Evolutionary conservation across 2,329 filamentous ascomycete genomes (phyloP).

Genomic region (Microcyclospora tardicrescens): DNA sequence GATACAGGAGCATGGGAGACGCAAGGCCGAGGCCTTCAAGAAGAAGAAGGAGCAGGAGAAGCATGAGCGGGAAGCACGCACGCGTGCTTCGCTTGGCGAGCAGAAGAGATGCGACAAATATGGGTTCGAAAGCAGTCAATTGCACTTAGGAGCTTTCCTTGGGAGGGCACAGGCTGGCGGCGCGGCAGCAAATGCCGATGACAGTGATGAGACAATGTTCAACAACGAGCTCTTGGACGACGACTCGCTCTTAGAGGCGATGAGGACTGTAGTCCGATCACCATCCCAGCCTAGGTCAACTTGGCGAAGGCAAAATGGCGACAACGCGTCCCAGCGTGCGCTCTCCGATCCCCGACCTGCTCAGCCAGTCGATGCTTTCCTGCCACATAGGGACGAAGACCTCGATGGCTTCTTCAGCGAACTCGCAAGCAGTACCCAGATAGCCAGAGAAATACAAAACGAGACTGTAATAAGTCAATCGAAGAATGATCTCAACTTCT

Average conservation of each 20-base stretch:
- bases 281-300: not conserved
- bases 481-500: slow-evolving; percentile 7
- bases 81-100: slow-evolving; percentile 13
- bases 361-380: not conserved
- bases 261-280: slow-evolving; percentile 5
- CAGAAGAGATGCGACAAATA: slow-evolving; percentile 22
- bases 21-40: slow-evolving; percentile 17
- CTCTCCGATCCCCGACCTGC: too few species aligned
- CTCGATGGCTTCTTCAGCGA: slow-evolving; percentile 22
- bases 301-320: not conserved
- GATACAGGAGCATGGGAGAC: slow-evolving; percentile 22
- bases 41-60: slow-evolving; percentile 18
- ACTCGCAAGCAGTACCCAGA: slow-evolving; percentile 34
- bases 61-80: slow-evolving; percentile 6
- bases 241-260: slow-evolving; percentile 16
- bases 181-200: not conserved
- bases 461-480: not conserved
- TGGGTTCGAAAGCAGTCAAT: slow-evolving; percentile 24
- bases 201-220: slow-evolving; percentile 7
- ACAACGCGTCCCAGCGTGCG: not conserved
- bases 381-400: slow-evolving; percentile 8
- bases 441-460: slow-evolving; percentile 29
- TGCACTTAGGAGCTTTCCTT: slow-evolving; percentile 24
- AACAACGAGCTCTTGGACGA: slow-evolving; percentile 21
- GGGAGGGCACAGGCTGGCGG: slow-evolving; percentile 2